phyloP scores from a whole-genome alignment of 1,139 yeast species.

The Protomyces arabidopsidicola region DNA sequence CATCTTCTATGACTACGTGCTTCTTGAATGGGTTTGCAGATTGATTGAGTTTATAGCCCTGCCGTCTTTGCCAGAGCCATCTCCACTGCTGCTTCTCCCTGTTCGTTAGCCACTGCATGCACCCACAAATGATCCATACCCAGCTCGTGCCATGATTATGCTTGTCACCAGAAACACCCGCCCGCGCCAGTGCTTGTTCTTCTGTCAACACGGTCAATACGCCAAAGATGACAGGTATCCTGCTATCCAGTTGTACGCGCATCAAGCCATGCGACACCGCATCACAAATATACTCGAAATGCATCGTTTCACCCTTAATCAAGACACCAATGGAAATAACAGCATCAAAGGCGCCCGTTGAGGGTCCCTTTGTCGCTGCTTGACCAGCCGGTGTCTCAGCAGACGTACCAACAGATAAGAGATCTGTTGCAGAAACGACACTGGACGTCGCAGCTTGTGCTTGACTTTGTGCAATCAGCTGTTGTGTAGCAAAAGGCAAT shows the following conservation, averaged over 20 bases:
- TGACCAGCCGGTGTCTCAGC: background rate
- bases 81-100: slow-evolving; percentile 61
- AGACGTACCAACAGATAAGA: slow-evolving; percentile 14
- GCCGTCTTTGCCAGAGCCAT: slow-evolving; percentile 26
- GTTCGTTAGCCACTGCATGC: slow-evolving; percentile 48
- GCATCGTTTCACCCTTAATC: slow-evolving; percentile 96
- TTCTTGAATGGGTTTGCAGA: background rate
- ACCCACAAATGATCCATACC: slow-evolving; percentile 66
- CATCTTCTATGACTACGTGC: background rate
- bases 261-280: slow-evolving; percentile 80
- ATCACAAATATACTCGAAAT: slow-evolving; percentile 93
- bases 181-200: slow-evolving; percentile 87
- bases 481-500: slow-evolving; percentile 50
- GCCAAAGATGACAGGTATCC: slow-evolving; percentile 85
- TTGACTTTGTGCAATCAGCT: slow-evolving; percentile 6
- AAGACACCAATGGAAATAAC: slow-evolving; percentile 89
- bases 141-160: slow-evolving; percentile 98
- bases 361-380: slow-evolving; percentile 38
- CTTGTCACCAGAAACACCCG: slow-evolving; percentile 71
- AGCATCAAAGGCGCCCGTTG: slow-evolving; percentile 58
- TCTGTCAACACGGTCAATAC: slow-evolving; percentile 88
- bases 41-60: background rate
- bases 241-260: slow-evolving; percentile 66
- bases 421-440: slow-evolving; percentile 19
- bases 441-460: slow-evolving; percentile 11